phyloP scores from a whole-genome alignment of 108 stramenopile genomes.

The Nitzschia palea region DNA sequence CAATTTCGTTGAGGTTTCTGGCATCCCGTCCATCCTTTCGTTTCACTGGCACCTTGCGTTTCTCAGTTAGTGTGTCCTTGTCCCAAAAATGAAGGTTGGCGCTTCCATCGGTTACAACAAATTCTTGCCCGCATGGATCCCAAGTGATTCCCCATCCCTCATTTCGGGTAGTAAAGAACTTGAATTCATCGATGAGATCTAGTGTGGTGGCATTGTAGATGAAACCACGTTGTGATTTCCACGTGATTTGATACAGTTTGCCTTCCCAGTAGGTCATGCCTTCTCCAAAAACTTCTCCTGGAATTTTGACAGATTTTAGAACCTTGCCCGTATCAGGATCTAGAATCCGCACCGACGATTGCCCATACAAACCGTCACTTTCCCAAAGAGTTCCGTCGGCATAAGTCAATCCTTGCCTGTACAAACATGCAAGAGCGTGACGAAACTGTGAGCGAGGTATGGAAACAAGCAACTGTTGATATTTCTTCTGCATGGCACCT shows the following conservation, averaged over 20 bases:
- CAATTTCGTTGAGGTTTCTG: conserved; percentile 74
- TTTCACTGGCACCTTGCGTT: conserved; percentile 50
- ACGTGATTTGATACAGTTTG: conserved; percentile 70
- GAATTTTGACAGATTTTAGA: conserved; percentile 44
- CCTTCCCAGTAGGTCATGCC: conserved; percentile 64
- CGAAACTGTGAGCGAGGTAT: too few relatives aligned
- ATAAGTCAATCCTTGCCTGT: conserved; percentile 82
- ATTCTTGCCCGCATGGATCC: conserved; percentile 53
- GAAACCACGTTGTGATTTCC: conserved; percentile 68
- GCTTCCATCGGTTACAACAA: conserved; percentile 83
- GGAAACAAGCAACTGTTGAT: too few relatives aligned
- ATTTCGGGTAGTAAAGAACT: conserved; percentile 54
- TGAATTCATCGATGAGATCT: conserved; percentile 41
- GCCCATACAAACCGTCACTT: conserved; percentile 66
- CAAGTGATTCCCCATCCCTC: conserved; percentile 90
- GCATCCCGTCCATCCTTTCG: conserved; percentile 52
- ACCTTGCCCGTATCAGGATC: conserved; percentile 64
- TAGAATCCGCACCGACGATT: conserved; percentile 64
- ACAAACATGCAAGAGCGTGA: not conserved
- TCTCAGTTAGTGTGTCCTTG: conserved; percentile 46
- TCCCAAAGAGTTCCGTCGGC: conserved; percentile 66
- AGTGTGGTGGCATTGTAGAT: conserved; percentile 71
- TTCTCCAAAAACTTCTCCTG: conserved; percentile 67
- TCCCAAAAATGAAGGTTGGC: conserved; percentile 78
- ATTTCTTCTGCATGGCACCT: conserved; percentile 31